Evolutionary conservation across 371 early-diverging fungal genomes (phyloP).

Genomic region (Massospora cicadina): DNA sequence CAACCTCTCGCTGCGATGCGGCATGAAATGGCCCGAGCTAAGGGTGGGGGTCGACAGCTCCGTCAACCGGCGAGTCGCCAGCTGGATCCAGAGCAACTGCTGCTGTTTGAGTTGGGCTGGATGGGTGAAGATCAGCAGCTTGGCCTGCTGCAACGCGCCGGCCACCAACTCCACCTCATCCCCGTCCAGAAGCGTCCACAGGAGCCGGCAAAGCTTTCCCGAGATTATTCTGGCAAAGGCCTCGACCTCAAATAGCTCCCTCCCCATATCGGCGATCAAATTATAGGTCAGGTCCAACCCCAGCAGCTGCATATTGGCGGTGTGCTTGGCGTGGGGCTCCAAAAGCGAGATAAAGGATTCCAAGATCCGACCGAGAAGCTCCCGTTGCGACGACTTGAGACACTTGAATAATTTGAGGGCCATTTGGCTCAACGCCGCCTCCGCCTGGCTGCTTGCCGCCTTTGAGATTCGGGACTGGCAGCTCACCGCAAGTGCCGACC

Average conservation of each 20-base stretch:
- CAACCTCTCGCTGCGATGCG: constrained; percentile 16
- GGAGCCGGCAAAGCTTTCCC: constrained; percentile 68
- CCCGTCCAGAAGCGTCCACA: constrained; percentile 36
- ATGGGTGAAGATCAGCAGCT: constrained; percentile 14
- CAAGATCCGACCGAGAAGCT: neutral
- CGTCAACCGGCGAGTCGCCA: constrained; percentile 19
- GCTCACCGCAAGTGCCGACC: neutral
- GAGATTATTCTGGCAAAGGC: constrained; percentile 46
- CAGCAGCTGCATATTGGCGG: constrained; percentile 83
- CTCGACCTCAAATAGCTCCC: constrained; percentile 48
- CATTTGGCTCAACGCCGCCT: neutral
- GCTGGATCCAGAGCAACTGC: constrained; percentile 14
- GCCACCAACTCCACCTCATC: constrained; percentile 4
- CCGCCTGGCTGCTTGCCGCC: neutral
- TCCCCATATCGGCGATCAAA: constrained; percentile 71
- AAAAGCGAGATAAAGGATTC: constrained; percentile 53
- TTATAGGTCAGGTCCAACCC: constrained; percentile 60
- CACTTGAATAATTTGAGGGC: neutral
- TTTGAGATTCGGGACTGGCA: neutral
- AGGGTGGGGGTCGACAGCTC: constrained; percentile 18
- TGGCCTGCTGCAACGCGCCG: neutral
- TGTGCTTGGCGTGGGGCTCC: constrained; percentile 76
- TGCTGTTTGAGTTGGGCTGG: constrained; percentile 12
- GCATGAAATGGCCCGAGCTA: constrained; percentile 10
- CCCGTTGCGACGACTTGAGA: neutral